Base-by-base conservation (phyloP, 1,139 yeast species). In the Pichia sp. region DNA sequence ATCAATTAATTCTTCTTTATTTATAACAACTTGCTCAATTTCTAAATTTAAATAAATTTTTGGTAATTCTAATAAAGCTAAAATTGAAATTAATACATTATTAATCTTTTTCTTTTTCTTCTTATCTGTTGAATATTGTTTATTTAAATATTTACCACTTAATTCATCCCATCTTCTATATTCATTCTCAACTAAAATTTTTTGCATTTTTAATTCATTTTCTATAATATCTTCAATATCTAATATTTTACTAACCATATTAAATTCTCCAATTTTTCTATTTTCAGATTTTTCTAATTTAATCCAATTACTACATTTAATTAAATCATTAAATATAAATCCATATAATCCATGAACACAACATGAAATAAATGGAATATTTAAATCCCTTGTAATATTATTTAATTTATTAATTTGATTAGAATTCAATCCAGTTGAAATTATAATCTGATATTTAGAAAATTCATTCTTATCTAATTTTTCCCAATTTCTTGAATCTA, bases 291-390 rank as follows among this genome's bases (percentile, higher is more conserved):
- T 73, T 50, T 64, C 72, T 63, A 52, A 76, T 74, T 37, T 85
- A 78, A 50, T 70, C 66, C 62, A 63, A 25, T 78, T 74, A 32
- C 68, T 66, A 60, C 86, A 89, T 41, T 69, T 61, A 16, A 87
- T 74, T 46, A 91, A 68, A 60, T 93, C 98, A 4, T 80, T 79
- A 55, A 89, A 78, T 2, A 86, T 72, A 56, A 77, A 85, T 1
- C 96, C 96, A 59, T 75, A 87, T 59, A 88, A 65, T 0, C 98
- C 98, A 58, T 82, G 84, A 8, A 78, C 58, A 0, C 81, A 83
- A 0, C 86, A 65, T 5, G 76, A 71, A 58, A 85, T 87, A 31
- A 91, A 66, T 2, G 95, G 86, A 26, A 80, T 72, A 25, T 67
- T 66, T 22, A 70, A 64, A 2, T 56, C 43, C 50, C 96, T 72